These are phyloP conservation scores for Saccharomyces hybrid DNA, from an alignment of 1,139 yeast species.

Conservation along the genomic window DNA sequence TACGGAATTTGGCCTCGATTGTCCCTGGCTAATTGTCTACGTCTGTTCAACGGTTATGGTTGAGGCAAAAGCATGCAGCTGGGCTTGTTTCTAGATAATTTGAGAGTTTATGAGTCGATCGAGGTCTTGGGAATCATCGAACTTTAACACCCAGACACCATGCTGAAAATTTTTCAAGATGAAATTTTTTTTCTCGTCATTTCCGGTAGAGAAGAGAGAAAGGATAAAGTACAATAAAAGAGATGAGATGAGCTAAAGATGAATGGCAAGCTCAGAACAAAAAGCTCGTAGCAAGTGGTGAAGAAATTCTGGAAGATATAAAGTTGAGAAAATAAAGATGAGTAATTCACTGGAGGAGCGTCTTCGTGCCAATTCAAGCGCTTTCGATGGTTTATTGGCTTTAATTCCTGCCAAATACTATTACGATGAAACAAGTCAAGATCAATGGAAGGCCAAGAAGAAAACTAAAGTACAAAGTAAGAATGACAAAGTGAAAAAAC, in stretches of 20 bases:
- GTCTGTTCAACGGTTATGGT: constrained; percentile 41
- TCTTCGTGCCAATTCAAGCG: constrained; percentile 72
- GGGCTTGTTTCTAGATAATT: not conserved
- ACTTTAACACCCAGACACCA: constrained; percentile 3
- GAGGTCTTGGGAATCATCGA: not conserved
- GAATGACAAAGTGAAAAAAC: constrained; percentile 57
- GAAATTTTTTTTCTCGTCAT: not conserved
- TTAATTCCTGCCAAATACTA: constrained; percentile 90
- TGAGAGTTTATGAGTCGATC: not conserved
- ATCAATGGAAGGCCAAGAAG: constrained; percentile 86
- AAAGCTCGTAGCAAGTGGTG: not conserved
- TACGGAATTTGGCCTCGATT: not conserved
- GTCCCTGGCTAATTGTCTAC: not conserved
- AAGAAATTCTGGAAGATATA: not conserved
- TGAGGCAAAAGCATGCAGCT: not conserved
- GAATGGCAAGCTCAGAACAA: not conserved
- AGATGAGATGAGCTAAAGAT: constrained; percentile 11
- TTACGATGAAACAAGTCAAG: constrained; percentile 64
- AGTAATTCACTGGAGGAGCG: constrained; percentile 51
- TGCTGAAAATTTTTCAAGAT: constrained; percentile 5
- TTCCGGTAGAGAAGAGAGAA: not conserved
- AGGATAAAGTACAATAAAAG: constrained; percentile 3
- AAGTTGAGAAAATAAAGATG: constrained; percentile 12
- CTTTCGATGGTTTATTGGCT: constrained; percentile 84
- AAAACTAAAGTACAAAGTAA: constrained; percentile 59